Evolutionary conservation across 345 rosid genomes (phyloP), one percentile per base, ranked within the genome.

Genomic region (Euphorbia lathyris): DNA sequence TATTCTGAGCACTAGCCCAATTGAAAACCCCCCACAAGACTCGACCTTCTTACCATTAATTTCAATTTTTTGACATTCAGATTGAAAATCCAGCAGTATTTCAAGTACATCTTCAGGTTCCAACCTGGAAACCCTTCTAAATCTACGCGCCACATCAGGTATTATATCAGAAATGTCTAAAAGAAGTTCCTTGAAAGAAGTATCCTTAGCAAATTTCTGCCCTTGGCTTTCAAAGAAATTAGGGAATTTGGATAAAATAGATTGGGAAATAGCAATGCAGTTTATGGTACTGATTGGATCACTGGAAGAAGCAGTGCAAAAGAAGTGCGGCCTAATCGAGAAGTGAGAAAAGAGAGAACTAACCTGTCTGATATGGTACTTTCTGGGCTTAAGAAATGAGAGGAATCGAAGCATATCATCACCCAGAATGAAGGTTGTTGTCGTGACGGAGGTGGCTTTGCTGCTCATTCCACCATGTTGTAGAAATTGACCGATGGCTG

Each of bases 21-120:
- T 71, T 84, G 78, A 90, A 90, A 77, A 88, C 2, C 64, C 71
- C 79, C 95, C 93, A 88, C 61, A 92, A 80, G 87, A 65, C 74
- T 66, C 88, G 14, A 88, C 80, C 83, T 90, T 90, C 79, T 59
- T 72, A 47, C 68, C 67, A 27, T 61, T 68, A 76, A 76, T 40
- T 34, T 45, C 84, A 68, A 66, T 79, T 67, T 71, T 86, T 60
- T 71, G 78, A 58, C 69, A 63, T 74, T 84, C 86, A 60, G 73
- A 68, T 63, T 78, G 65, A 73, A 88, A 87, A 56, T 82, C 85
- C 80, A 75, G 59, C 4, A 86, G 72, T 11, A 92, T 38, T 79
- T 84, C 85, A 60, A 87, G 90, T 72, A 87, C 88, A 74, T 92
- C 55, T 63, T 83, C 84, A 19, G 96, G 86, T 71, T 71, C 73